phyloP scores from a whole-genome alignment of 345 rosid species.

The Euphorbia tirucalli region DNA sequence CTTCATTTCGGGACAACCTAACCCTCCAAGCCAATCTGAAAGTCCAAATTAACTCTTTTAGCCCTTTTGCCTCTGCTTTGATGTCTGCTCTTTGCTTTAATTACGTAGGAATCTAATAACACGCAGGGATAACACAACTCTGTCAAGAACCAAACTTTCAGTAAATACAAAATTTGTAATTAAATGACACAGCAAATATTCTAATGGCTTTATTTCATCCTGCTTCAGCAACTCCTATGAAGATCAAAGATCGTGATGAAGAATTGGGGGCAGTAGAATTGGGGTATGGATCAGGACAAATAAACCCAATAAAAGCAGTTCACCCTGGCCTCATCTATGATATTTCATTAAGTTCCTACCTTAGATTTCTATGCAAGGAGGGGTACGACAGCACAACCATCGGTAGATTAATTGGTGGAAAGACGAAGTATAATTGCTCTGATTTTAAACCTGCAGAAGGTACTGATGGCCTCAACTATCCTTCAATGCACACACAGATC shows the following conservation, averaged over 20 bases:
- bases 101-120: too few species aligned
- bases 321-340: constrained; percentile 79
- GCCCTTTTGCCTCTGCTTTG: too few species aligned
- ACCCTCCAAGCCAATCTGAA: too few species aligned
- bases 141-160: too few species aligned
- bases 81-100: too few species aligned
- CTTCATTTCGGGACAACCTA: too few species aligned
- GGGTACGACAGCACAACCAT: constrained; percentile 64
- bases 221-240: constrained; percentile 64
- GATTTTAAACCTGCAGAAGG: constrained; percentile 46
- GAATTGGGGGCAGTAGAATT: too few species aligned
- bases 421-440: constrained; percentile 47
- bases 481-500: constrained; percentile 68
- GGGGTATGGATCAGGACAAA: constrained; percentile 77
- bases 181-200: background rate
- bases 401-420: constrained; percentile 44
- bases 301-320: constrained; percentile 61
- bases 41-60: too few species aligned
- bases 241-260: constrained; percentile 44
- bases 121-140: too few species aligned
- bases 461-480: constrained; percentile 78
- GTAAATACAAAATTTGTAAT: too few species aligned
- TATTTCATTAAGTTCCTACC: constrained; percentile 41
- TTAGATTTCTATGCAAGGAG: constrained; percentile 71
- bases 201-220: background rate